Base-by-base conservation (phyloP, 495 filamentous ascomycete species). In the Letharia columbiana region DNA sequence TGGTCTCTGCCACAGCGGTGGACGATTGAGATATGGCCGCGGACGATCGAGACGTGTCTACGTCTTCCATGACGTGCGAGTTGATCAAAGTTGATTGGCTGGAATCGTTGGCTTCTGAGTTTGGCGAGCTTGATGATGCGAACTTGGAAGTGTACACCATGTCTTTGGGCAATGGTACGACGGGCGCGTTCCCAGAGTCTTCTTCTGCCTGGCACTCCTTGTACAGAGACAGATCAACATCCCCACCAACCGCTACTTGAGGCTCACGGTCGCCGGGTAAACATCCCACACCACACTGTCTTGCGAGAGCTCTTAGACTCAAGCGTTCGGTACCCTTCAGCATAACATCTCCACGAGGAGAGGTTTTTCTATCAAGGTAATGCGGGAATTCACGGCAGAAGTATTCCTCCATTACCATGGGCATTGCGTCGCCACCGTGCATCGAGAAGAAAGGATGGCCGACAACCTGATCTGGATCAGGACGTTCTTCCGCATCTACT, bases 391-490 rank as follows among this genome's bases (percentile, higher is more conserved):
- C 75, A 61, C 75, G 70, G 20, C 75, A 76, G 44, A 76, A 81
- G 23, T 67, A 65, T 13, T 78, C 73, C 37, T 83, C 80, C 62
- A 84, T 66, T 42, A 75, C 71, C 41, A 74, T 74, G 35, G 82
- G 81, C 67, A 84, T 84, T 60, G 78, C 79, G 42, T 71, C 62
- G 20, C 81, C 80, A 41, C 80, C 77, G 57, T 83, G 81, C 81
- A 83, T 83, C 57, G 83, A 85, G 76, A 96, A 94, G 74, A 94
- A 96, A 17, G 83, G 77, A 73, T 94, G 91, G 62, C 90, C 86
- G 18, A 92, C 90, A 72, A 94, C 89, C 10, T 86, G 84, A 70
- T 95, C 91, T 0, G 90, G 85, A 61, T 89, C 86, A 4, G 90
- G 90, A 35, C 91, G 82, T 71, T 83, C 75, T 57, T 91, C 83